These are phyloP conservation scores for Groenewaldozyma auringiensis DNA, from an alignment of 1,139 yeast genomes.

Conservation along the genomic window DNA sequence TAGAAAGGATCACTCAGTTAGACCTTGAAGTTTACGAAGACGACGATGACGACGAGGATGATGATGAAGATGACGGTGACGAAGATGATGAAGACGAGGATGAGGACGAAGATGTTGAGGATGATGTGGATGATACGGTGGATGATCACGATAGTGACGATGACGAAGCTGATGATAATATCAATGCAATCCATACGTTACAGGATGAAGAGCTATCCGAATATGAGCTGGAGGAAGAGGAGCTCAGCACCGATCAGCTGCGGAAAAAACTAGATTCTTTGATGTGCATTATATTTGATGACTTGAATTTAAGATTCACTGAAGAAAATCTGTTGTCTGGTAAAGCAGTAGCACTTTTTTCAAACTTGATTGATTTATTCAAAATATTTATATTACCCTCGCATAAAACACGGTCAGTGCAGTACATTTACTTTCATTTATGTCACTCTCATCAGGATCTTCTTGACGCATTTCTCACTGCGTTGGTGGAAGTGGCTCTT, in stretches of 20 bases:
- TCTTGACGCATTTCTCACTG: constrained; percentile 76
- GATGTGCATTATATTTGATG: constrained; percentile 46
- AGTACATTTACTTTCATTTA: constrained; percentile 71
- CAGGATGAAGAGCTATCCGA: constrained; percentile 31
- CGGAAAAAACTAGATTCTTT: constrained; percentile 59
- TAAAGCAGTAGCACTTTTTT: constrained; percentile 65
- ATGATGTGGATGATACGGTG: no score
- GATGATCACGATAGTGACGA: constrained; percentile 16
- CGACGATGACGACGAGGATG: constrained; percentile 77
- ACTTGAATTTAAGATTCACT: constrained; percentile 45
- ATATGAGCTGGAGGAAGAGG: constrained; percentile 28
- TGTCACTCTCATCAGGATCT: constrained; percentile 78
- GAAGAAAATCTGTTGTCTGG: constrained; percentile 49
- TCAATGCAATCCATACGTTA: constrained; percentile 16
- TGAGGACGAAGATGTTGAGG: constrained; percentile 32
- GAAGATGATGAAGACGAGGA: constrained; percentile 40
- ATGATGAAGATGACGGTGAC: constrained; percentile 54
- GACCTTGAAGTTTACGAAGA: constrained; percentile 94
- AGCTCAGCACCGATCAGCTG: constrained; percentile 18
- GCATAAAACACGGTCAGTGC: constrained; percentile 84
- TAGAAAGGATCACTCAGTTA: constrained; percentile 73
- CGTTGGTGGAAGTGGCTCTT: constrained; percentile 77
- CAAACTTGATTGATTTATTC: constrained; percentile 68
- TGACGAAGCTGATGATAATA: constrained; percentile 18
- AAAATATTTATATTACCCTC: constrained; percentile 82